Conservation (phyloP, 2,329 filamentous ascomycete species). For the Chalaropsis thielavioides region DNA sequence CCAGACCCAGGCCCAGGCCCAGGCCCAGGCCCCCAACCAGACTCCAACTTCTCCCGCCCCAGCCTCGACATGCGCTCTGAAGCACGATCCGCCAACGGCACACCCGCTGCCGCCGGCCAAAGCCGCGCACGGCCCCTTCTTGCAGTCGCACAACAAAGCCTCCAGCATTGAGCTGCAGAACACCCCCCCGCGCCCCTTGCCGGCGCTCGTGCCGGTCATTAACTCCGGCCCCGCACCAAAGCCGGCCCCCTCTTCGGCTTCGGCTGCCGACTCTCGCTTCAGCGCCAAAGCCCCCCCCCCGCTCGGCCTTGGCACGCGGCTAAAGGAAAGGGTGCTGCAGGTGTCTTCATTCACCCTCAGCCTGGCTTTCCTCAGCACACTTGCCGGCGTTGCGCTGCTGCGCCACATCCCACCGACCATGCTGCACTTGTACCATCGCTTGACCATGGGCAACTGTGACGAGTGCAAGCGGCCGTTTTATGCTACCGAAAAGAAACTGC, state of each 20-base stretch:
- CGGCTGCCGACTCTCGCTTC: background rate
- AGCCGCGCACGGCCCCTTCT: background rate
- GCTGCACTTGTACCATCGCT: slow-evolving; percentile 34
- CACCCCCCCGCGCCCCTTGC: background rate
- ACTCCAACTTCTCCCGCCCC: background rate
- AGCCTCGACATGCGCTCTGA: background rate
- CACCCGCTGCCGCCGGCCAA: background rate
- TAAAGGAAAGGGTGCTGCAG: slow-evolving; percentile 53
- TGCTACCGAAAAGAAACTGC: slow-evolving; percentile 53
- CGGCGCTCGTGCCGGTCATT: background rate
- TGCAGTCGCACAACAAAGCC: background rate
- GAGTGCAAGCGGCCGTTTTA: slow-evolving; percentile 55
- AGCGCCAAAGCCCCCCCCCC: background rate
- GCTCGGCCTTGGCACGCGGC: slow-evolving; percentile 22
- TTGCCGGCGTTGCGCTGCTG: slow-evolving; percentile 60
- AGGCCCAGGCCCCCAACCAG: background rate
- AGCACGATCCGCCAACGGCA: background rate
- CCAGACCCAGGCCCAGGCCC: background rate
- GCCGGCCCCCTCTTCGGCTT: background rate
- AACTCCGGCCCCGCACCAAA: background rate
- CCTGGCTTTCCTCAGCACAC: slow-evolving; percentile 57
- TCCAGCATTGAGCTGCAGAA: background rate
- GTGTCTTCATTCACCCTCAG: slow-evolving; percentile 61
- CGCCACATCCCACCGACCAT: slow-evolving; percentile 45
- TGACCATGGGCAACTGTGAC: slow-evolving; percentile 41